Conservation (phyloP, 139 green algal genomes). For the Chlorella sp. region DNA sequence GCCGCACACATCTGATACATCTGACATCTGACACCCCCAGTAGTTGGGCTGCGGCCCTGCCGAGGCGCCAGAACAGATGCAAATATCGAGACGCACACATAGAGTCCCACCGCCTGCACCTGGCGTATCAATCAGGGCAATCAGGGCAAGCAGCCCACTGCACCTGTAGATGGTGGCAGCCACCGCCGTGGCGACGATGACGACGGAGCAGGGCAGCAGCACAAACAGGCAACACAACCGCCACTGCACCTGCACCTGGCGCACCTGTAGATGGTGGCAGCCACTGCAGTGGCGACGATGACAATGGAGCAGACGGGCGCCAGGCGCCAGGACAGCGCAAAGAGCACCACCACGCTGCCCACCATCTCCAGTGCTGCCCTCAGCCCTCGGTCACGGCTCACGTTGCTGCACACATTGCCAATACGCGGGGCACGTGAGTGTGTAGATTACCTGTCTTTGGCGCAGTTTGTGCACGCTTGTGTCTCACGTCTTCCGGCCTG, state of each 20-base stretch:
- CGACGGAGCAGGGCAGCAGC: slow-evolving; percentile 32
- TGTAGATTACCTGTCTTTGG: too few species aligned
- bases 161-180: slow-evolving; percentile 65
- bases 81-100: neutral
- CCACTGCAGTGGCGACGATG: slow-evolving; percentile 64
- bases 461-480: too few species aligned
- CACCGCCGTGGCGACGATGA: slow-evolving; percentile 69
- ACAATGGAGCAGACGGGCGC: slow-evolving; percentile 69
- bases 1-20: too few species aligned
- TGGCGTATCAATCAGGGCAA: too few species aligned
- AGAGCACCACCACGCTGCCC: slow-evolving; percentile 66
- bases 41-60: too few species aligned
- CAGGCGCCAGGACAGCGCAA: slow-evolving; percentile 71
- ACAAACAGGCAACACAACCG: neutral
- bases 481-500: too few species aligned
- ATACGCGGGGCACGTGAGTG: too few species aligned
- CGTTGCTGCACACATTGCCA: slow-evolving; percentile 55
- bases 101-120: too few species aligned
- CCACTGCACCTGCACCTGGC: too few species aligned
- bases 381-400: slow-evolving; percentile 66
- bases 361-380: slow-evolving; percentile 66
- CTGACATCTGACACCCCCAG: too few species aligned
- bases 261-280: slow-evolving; percentile 62
- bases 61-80: too few species aligned
- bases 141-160: neutral